Base-by-base conservation (phyloP, 1,284 basidiomycete species). In the Malassezia psittaci region DNA sequence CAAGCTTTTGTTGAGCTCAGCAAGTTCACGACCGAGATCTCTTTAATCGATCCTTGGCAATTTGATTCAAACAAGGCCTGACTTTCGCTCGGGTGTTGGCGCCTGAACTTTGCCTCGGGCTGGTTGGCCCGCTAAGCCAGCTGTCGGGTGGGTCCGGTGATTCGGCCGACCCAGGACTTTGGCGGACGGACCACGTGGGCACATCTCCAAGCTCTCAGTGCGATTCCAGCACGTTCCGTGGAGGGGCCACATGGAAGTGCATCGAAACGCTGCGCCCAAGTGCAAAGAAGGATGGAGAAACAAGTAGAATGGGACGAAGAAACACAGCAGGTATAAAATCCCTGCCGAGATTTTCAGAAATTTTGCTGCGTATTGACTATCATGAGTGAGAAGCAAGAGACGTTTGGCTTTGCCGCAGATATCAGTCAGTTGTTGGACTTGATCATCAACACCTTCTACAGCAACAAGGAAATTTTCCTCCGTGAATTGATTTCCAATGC, bases 381-480 rank as follows among this genome's bases (percentile, higher is more conserved):
- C 51, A 70, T 70, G 68, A 62, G 67, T 56, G 66, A 62, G 52
- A 65, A 67, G 57, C 63, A 63, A 52, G 69, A 72, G 61, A 72
- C 69, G 36, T 72, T 72, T 54, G 69, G 69, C 65, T 72, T 72
- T 57, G 66, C 69, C 61, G 67, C 69, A 60, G 64, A 68, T 59
- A 69, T 71, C 62, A 66, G 64, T 60, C 67, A 72, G 62, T 62
- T 74, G 59, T 57, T 74, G 53, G 72, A 74, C 59, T 62, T 74
- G 57, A 73, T 74, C 59, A 68, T 72, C 70, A 74, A 74, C 69
- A 71, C 72, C 40, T 71, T 74, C 67, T 74, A 74, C 69, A 63
- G 62, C 29, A 68, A 68, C 66, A 72, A 73, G 66, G 68, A 71
- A 36, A 69, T 71, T 46, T 71, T 71, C 68, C 64, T 74, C 53